Conservation (phyloP, 495 filamentous ascomycete species). For the Thermochaetoides thermophila region DNA sequence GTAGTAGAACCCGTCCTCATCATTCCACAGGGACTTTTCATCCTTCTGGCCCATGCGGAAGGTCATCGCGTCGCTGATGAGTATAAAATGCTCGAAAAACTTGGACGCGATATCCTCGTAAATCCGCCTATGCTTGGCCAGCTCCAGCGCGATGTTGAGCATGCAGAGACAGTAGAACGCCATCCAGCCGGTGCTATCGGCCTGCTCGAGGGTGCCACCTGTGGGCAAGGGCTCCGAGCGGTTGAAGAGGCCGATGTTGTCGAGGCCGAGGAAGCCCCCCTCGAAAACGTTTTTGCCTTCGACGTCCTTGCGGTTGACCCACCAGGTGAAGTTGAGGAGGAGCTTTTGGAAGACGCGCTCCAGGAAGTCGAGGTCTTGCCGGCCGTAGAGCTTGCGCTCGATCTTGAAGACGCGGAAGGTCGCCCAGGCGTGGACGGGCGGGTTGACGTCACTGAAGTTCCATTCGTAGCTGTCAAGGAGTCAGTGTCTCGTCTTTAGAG, state of each 20-base stretch:
- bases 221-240: slow-evolving; percentile 93
- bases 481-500: background rate
- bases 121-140: slow-evolving; percentile 88
- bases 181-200: slow-evolving; percentile 98
- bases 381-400: slow-evolving; percentile 90
- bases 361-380: slow-evolving; percentile 86
- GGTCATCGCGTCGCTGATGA: slow-evolving; percentile 97
- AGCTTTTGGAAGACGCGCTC: slow-evolving; percentile 95
- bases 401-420: slow-evolving; percentile 94
- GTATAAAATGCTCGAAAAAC: slow-evolving; percentile 96
- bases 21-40: slow-evolving; percentile 83
- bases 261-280: slow-evolving; percentile 88
- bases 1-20: slow-evolving; percentile 93
- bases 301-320: slow-evolving; percentile 89
- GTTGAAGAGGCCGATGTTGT: slow-evolving; percentile 96
- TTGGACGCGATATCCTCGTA: slow-evolving; percentile 98
- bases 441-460: slow-evolving; percentile 97
- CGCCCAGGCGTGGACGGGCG: slow-evolving; percentile 92
- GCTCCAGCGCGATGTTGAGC: slow-evolving; percentile 88
- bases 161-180: slow-evolving; percentile 89
- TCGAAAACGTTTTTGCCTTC: slow-evolving; percentile 96
- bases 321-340: slow-evolving; percentile 95
- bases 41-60: slow-evolving; percentile 60
- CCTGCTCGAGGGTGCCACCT: slow-evolving; percentile 84
- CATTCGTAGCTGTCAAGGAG: slow-evolving; percentile 55